Evolutionary conservation across 2,329 filamentous ascomycete species (phyloP).

Genomic region (Cladobotryum protrusum): DNA sequence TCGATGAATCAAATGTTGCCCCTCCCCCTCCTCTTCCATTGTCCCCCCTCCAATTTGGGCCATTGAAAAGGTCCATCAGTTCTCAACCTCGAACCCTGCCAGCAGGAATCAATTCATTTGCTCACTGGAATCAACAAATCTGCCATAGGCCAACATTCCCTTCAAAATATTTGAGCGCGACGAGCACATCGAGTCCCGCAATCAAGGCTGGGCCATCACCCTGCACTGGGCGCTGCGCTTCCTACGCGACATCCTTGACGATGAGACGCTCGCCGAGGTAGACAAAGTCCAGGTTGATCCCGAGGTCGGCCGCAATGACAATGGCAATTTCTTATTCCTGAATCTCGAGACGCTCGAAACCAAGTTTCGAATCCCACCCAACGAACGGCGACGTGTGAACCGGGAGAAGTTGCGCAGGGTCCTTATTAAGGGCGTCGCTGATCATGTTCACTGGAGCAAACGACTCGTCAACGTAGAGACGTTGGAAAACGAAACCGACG

Average conservation of each 20-base stretch:
- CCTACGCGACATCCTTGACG: slow-evolving; percentile 20
- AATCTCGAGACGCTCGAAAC: slow-evolving; percentile 32
- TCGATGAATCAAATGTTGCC: too few species aligned
- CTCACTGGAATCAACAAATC: too few species aligned
- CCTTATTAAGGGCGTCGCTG: slow-evolving; percentile 22
- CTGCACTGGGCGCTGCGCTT: slow-evolving; percentile 49
- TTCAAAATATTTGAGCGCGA: slow-evolving; percentile 28
- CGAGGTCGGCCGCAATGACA: slow-evolving; percentile 33
- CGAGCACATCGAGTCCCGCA: slow-evolving; percentile 22
- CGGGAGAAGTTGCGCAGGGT: slow-evolving; percentile 29
- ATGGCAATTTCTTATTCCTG: slow-evolving; percentile 35
- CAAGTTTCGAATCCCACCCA: slow-evolving; percentile 34
- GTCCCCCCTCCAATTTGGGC: not conserved
- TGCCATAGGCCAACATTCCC: slow-evolving; percentile 21
- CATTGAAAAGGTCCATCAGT: not conserved
- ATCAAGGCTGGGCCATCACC: slow-evolving; percentile 53
- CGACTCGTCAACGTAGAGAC: slow-evolving; percentile 22
- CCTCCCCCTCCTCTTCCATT: too few species aligned
- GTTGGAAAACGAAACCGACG: slow-evolving; percentile 12
- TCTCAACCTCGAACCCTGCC: not conserved
- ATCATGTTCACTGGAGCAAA: slow-evolving; percentile 27
- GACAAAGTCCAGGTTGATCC: slow-evolving; percentile 25
- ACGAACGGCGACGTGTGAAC: slow-evolving; percentile 29
- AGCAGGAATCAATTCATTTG: too few species aligned
- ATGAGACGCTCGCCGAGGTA: slow-evolving; percentile 16